Evolutionary conservation across 148 eudicot genomes (phyloP).

Genomic region (Arctostaphylos glauca): DNA sequence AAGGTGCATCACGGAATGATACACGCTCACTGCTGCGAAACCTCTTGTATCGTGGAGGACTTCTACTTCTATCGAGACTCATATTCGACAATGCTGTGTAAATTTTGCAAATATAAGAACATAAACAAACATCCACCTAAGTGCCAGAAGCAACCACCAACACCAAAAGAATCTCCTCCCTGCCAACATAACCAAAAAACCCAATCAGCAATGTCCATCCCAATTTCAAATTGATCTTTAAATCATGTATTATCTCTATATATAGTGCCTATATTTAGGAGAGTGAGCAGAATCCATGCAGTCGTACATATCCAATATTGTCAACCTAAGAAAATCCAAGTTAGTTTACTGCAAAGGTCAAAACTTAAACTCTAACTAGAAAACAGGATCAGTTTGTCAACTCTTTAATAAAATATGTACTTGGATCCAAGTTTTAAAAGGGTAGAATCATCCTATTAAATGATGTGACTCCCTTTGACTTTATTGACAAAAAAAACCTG

Average conservation of each 20-base stretch:
- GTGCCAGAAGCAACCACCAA: background rate
- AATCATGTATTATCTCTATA: too few species aligned
- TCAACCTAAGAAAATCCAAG: background rate
- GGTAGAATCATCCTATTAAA: background rate
- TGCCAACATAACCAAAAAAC: constrained; percentile 14
- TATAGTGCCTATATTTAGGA: background rate
- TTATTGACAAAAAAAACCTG: background rate
- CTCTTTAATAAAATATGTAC: background rate
- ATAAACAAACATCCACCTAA: background rate
- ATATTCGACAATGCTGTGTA: constrained; percentile 6
- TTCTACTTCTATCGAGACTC: constrained; percentile 28
- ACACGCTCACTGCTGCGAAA: constrained; percentile 48
- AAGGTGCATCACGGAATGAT: constrained; percentile 53
- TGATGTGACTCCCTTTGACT: background rate
- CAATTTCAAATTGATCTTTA: background rate
- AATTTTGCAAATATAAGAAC: constrained; percentile 10
- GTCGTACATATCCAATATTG: background rate
- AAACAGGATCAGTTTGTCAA: background rate
- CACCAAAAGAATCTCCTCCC: constrained; percentile 6
- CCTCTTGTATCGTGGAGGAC: constrained; percentile 22
- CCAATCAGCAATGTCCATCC: background rate
- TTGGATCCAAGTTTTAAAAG: background rate
- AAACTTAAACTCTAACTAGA: background rate
- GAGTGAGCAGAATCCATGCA: background rate
- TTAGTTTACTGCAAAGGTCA: background rate